Conservation (phyloP, 2,329 filamentous ascomycete species). For the Penicillium sp. region DNA sequence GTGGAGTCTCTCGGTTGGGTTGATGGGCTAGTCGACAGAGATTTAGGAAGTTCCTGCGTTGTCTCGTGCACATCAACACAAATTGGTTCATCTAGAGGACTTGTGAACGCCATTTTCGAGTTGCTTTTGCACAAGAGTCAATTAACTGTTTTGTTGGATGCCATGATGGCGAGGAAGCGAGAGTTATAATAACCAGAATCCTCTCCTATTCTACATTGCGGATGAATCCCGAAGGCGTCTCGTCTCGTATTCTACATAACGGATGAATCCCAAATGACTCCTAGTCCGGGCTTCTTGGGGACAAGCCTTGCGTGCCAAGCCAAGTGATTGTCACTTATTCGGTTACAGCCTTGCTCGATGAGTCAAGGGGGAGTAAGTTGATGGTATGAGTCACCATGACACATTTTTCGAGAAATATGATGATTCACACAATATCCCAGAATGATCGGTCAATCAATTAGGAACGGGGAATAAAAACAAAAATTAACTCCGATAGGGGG, state of each 20-base stretch:
- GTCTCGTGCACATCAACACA: not conserved
- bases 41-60: not conserved
- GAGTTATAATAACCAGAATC: no score
- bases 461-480: not conserved
- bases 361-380: not conserved
- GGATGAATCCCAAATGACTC: not conserved
- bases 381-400: not conserved
- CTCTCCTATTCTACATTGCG: no score
- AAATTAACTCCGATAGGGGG: not conserved
- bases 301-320: not conserved
- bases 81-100: not conserved
- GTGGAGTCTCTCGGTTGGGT: not conserved
- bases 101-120: not conserved
- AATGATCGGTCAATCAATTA: no score
- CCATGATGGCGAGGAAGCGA: no score
- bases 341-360: not conserved
- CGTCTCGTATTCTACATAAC: no score
- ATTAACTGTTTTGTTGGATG: no score
- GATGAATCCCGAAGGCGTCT: no score
- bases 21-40: not conserved
- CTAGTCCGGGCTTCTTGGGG: not conserved
- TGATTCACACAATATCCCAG: no score
- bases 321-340: not conserved
- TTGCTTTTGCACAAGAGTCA: no score
- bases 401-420: not conserved